Evolutionary conservation across 345 rosid species (phyloP).

Genomic region (Hibiscus syriacus): DNA sequence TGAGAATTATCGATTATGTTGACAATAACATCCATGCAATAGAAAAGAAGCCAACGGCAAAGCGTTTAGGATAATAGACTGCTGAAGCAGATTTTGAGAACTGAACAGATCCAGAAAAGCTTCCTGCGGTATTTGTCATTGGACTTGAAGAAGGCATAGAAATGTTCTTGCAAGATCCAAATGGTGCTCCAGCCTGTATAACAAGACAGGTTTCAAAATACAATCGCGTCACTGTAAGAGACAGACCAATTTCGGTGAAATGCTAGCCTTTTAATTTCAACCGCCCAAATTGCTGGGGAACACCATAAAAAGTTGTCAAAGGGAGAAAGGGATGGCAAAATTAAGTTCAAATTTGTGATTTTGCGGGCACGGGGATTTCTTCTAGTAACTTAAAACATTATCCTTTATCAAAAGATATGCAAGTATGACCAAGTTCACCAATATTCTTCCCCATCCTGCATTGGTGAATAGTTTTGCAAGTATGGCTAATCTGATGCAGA

Average conservation of each 20-base stretch:
- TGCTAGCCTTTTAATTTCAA: neutral
- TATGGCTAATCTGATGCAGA: neutral
- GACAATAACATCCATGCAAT: conserved; percentile 32
- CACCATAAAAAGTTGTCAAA: neutral
- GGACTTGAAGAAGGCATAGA: conserved; percentile 45
- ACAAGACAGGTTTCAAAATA: conserved; percentile 11
- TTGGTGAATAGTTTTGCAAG: neutral
- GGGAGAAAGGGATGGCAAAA: neutral
- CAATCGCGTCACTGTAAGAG: neutral
- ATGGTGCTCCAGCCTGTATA: conserved; percentile 75
- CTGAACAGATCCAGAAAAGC: conserved; percentile 86
- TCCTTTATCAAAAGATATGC: neutral
- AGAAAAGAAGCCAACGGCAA: conserved; percentile 24
- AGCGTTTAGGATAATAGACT: conserved; percentile 25
- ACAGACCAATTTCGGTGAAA: neutral
- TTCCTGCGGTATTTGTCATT: conserved; percentile 40
- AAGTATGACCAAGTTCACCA: neutral
- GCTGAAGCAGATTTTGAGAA: conserved; percentile 54
- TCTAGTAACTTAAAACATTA: neutral
- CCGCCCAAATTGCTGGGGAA: neutral
- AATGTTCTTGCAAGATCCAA: conserved; percentile 77
- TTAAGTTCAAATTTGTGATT: neutral
- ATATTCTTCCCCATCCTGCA: neutral
- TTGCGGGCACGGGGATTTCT: neutral
- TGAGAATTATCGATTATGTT: conserved; percentile 12